Base-by-base conservation (phyloP, 2,329 filamentous ascomycete genomes). In the Pseudopyricularia javanii region DNA sequence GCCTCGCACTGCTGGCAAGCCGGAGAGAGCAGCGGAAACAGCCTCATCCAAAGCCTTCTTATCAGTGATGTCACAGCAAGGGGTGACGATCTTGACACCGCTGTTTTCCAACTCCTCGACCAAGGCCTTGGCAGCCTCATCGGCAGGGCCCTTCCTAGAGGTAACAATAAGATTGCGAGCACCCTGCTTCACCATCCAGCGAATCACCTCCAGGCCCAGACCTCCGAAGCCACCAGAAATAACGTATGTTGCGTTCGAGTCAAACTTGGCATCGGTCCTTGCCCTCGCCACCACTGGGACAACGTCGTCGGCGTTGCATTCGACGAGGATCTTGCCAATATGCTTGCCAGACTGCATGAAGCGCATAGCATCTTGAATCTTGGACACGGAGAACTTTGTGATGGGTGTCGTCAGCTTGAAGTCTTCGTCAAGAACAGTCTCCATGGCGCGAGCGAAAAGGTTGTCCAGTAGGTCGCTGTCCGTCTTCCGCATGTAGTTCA, bases 321-420 rank as follows among this genome's bases (percentile, higher is more conserved):
- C 34, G 14, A 37, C 14, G 2, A 70, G 60, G 5, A 71, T 62
- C 50, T 72, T 73, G 0, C 70, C 71, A 0, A 68, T 64, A 50
- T 72, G 70, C 8, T 66, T 65, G 2, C 70, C 68, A 20, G 60
- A 61, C 47, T 72, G 68, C 57, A 76, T 68, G 3, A 67, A 66
- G 28, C 70, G 66, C 56, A 76, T 69, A 3, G 71, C 70, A 1
- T 68, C 61, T 40, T 66, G 63, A 7, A 70, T 62, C 4, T 69
- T 59, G 5, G 62, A 63, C 14, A 66, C 63, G n/a, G 59, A 57
- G 60, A 67, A 62, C n/a, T 57, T 40, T 50, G 64, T 68, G 5
- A 71, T 56, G 0, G 67, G 66, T 17, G 34, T 37, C 14, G 56
- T 50, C 2, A 57, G 50, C 20, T 52, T 48, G 55, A 58, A 56